A percentile compares a stretch with the other conserved stretches of the same genome.
phyloP scores from a whole-genome alignment of 768 basidiomycete genomes.

The Pholiota microspora region DNA sequence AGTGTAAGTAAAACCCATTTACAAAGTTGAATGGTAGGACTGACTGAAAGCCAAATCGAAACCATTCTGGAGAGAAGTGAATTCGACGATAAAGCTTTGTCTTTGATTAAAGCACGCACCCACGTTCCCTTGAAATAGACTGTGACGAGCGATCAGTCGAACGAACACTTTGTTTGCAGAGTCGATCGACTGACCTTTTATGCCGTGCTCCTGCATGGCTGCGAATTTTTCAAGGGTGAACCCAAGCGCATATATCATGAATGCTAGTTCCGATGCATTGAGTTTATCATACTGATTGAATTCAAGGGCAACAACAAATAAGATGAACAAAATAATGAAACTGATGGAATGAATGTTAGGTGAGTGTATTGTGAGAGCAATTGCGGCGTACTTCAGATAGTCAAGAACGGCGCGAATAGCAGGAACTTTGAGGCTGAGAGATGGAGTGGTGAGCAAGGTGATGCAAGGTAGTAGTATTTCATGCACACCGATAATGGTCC shows the following conservation, averaged over 20 bases:
- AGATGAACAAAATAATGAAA: slow-evolving; percentile 76
- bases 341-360: slow-evolving; percentile 33
- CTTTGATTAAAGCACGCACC: slow-evolving; percentile 38
- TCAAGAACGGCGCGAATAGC: slow-evolving; percentile 89
- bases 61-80: slow-evolving; percentile 59
- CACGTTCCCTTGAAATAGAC: slow-evolving; percentile 86
- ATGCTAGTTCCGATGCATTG: slow-evolving; percentile 65
- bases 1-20: neutral
- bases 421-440: slow-evolving; percentile 81
- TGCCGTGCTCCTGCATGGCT: slow-evolving; percentile 93
- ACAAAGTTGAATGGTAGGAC: slow-evolving; percentile 13
- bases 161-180: neutral
- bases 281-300: slow-evolving; percentile 57
- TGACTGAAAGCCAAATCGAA: slow-evolving; percentile 90
- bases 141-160: slow-evolving; percentile 23
- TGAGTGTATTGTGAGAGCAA: neutral
- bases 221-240: slow-evolving; percentile 92
- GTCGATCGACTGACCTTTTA: slow-evolving; percentile 56
- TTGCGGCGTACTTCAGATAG: slow-evolving; percentile 68
- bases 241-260: slow-evolving; percentile 79
- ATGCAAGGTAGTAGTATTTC: neutral
- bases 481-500: slow-evolving; percentile 84
- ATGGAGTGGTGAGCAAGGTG: neutral
- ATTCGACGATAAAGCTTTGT: slow-evolving; percentile 6
- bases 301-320: slow-evolving; percentile 82